These are phyloP conservation scores for Phialocephala sp. DNA, from an alignment of 2,329 filamentous ascomycete genomes.

Conservation along the genomic window DNA sequence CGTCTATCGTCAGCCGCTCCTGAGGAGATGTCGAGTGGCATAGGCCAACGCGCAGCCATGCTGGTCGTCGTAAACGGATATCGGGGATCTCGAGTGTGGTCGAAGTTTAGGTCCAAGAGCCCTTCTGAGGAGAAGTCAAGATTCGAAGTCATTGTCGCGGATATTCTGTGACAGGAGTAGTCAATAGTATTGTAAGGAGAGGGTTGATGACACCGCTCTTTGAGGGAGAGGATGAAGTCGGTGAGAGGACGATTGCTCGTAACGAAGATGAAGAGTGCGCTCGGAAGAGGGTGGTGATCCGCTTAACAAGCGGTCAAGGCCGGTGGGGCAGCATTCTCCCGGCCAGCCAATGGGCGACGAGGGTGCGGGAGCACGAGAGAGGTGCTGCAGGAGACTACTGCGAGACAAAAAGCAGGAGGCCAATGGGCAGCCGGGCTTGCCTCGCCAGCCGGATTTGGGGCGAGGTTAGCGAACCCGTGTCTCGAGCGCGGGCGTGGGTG, in stretches of 20 bases:
- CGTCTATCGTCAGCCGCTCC: constrained; percentile 41
- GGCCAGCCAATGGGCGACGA: constrained; percentile 6
- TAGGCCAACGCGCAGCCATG: constrained; percentile 46
- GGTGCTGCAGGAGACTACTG: constrained; percentile 25
- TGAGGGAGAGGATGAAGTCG: constrained; percentile 41
- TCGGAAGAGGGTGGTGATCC: constrained; percentile 21
- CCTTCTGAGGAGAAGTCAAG: constrained; percentile 68
- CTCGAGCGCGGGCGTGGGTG: too few relatives aligned
- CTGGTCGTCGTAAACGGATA: constrained; percentile 55
- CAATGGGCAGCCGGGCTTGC: constrained; percentile 23
- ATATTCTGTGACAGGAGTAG: constrained; percentile 39
- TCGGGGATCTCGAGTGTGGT: constrained; percentile 56
- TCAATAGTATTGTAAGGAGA: constrained; percentile 53
- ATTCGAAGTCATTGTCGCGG: constrained; percentile 55
- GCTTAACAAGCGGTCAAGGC: constrained; percentile 3
- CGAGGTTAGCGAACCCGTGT: background rate
- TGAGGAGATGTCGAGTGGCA: constrained; percentile 43
- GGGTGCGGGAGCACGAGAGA: background rate
- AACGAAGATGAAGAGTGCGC: constrained; percentile 32
- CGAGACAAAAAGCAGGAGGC: constrained; percentile 31
- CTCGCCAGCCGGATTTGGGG: constrained; percentile 14
- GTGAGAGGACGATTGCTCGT: constrained; percentile 37
- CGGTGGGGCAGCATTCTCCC: background rate
- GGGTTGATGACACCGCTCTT: constrained; percentile 44
- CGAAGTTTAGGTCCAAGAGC: constrained; percentile 66